Base-by-base conservation (phyloP, 2,329 filamentous ascomycete species). In the Claviceps spartinae region DNA sequence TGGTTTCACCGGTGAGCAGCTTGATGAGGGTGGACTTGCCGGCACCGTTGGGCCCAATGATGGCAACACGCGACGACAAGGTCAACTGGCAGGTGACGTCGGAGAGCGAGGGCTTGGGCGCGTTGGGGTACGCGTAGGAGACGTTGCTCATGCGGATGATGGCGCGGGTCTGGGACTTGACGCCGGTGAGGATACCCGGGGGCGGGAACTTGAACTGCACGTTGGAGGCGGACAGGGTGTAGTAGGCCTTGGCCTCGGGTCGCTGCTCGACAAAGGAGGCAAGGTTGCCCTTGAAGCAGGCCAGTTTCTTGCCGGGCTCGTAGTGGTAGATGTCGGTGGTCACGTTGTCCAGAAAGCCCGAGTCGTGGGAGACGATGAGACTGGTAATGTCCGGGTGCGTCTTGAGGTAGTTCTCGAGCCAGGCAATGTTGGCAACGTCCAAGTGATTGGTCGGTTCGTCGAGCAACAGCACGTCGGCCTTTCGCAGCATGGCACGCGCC, bases 291-390 rank as follows among this genome's bases (percentile, higher is more conserved):
- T 83, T 85, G 78, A 88, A 91, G 70, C 81, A 83, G 22, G 83
- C 83, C 34, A 98, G 79, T 75, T 97, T 98, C 82, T 98, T 98
- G 69, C 83, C 81, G 26, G 80, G 80, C 70, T 98, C 93, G 71
- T 98, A 98, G 73, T 98, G 93, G 73, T 96, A 96, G 64, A 98
- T 96, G 66, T 98, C 93, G 6, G 93, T 98, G 64, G 91, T 97
- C 59, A 98, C 90, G 58, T 91, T 89, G 66, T 98, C 93, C 53
- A 98, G 74, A 79, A 98, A 98, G 22, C 86, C 85, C 3, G 91
- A 97, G 78, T 98, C 93, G 86, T 98, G 93, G 66, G 87, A 94
- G 59, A 98, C 93, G 64, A 98, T 97, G 73, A 98, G 75, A 65
- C 88, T 95, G 55, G 93, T 98, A 65, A 97, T 97, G 49, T 97